Percentiles rank a stretch among this genome's conserved stretches.
Conservation (phyloP, 176 grass and related monocot genomes). For the Tillandsia leiboldiana region DNA sequence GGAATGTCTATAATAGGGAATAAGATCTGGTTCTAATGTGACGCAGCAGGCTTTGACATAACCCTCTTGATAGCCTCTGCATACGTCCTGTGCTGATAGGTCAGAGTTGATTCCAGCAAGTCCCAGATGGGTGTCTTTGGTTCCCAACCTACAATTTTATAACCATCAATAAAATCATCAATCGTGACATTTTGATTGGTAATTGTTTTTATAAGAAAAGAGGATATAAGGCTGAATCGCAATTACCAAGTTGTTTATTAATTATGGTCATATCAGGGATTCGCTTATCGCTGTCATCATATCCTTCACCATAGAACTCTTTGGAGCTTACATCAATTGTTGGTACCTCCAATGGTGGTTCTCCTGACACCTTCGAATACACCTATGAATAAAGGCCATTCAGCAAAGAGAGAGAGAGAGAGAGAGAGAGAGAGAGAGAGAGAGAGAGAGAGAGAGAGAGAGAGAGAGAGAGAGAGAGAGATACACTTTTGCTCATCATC, state of each 20-base stretch:
- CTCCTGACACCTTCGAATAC: slow-evolving; percentile 67
- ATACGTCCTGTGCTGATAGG: slow-evolving; percentile 90
- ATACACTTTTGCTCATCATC: background rate
- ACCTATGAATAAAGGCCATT: slow-evolving; percentile 39
- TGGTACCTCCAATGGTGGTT: slow-evolving; percentile 53
- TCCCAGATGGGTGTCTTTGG: slow-evolving; percentile 83
- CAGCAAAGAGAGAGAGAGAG: background rate
- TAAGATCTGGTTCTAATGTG: slow-evolving; percentile 31
- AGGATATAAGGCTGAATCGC: background rate
- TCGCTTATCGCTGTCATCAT: slow-evolving; percentile 87
- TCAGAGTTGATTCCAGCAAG: slow-evolving; percentile 81
- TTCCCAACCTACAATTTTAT: slow-evolving; percentile 63
- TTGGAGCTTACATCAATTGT: slow-evolving; percentile 73
- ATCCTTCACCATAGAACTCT: slow-evolving; percentile 93
- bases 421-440: background rate
- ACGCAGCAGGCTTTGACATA: slow-evolving; percentile 48
- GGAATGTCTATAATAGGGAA: background rate
- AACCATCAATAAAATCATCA: background rate
- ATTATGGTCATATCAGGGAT: slow-evolving; percentile 88
- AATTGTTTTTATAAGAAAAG: background rate
- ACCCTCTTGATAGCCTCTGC: slow-evolving; percentile 74
- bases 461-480: background rate
- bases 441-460: too few species aligned
- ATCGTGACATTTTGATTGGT: background rate
- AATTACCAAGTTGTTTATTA: slow-evolving; percentile 85